Conservation (phyloP, 2,329 filamentous ascomycete genomes). For the Dactylellina haptotyla region DNA sequence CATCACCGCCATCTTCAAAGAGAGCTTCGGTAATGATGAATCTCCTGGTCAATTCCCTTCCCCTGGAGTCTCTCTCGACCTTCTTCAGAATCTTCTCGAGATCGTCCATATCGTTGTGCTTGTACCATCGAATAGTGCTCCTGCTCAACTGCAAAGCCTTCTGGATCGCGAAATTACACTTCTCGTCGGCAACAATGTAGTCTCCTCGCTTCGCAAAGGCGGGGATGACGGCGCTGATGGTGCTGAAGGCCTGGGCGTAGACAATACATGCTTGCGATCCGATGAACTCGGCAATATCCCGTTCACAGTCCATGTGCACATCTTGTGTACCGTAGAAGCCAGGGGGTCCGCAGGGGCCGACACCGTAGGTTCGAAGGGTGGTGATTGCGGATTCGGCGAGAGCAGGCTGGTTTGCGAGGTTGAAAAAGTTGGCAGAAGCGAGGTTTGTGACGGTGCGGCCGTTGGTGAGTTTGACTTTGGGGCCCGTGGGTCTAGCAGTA, state of each 20-base stretch:
- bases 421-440: slow-evolving; percentile 96
- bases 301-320: slow-evolving; percentile 96
- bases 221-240: slow-evolving; percentile 95
- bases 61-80: slow-evolving; percentile 85
- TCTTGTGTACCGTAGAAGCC: slow-evolving; percentile 99
- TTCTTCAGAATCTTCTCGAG: slow-evolving; percentile 84
- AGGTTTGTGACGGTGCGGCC: slow-evolving; percentile 93
- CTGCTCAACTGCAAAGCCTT: slow-evolving; percentile 93
- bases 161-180: slow-evolving; percentile 91
- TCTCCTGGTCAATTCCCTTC: slow-evolving; percentile 85
- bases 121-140: slow-evolving; percentile 91
- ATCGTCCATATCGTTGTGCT: slow-evolving; percentile 96
- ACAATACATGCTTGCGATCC: slow-evolving; percentile 91
- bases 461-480: slow-evolving; percentile 80
- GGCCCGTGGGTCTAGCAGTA: slow-evolving; percentile 78
- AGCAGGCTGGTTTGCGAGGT: slow-evolving; percentile 90
- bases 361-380: slow-evolving; percentile 92
- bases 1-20: slow-evolving; percentile 90
- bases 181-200: slow-evolving; percentile 93
- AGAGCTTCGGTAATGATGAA: slow-evolving; percentile 97
- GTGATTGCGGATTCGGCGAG: slow-evolving; percentile 96
- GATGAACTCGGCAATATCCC: slow-evolving; percentile 88
- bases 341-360: slow-evolving; percentile 94
- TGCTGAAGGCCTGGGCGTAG: slow-evolving; percentile 95
- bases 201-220: slow-evolving; percentile 97